Percentiles rank a stretch among this genome's conserved stretches.
Evolutionary conservation across 192 early-diverging fungal species (phyloP).

Genomic region (Diversispora epigaea): DNA sequence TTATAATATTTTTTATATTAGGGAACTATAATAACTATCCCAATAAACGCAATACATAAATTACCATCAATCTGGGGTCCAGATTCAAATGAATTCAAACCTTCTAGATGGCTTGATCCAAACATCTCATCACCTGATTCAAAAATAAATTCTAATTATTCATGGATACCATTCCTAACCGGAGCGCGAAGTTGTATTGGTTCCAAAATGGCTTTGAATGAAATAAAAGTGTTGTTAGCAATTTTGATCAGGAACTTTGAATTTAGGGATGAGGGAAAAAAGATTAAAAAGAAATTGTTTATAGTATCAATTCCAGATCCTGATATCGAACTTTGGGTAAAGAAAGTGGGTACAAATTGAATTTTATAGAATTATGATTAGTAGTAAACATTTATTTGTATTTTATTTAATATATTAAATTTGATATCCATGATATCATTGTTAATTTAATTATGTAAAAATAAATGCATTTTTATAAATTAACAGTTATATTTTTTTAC

Average conservation of each 20-base stretch:
- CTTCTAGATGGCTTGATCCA: constrained; percentile 54
- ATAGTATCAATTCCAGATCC: no score
- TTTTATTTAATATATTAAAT: no score
- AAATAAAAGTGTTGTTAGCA: constrained; percentile 53
- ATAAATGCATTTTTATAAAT: no score
- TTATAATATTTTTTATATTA: not conserved
- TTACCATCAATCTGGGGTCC: constrained; percentile 46
- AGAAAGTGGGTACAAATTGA: no score
- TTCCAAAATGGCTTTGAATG: constrained; percentile 52
- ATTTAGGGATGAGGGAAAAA: not conserved
- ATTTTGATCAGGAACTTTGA: constrained; percentile 13
- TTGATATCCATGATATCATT: no score
- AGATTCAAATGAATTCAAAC: constrained; percentile 52
- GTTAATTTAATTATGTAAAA: no score
- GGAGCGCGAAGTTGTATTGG: constrained; percentile 60
- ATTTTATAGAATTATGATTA: no score
- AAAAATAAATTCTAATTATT: constrained; percentile 24
- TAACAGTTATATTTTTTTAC: no score
- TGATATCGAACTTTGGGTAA: no score
- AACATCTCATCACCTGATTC: constrained; percentile 25
- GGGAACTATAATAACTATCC: constrained; percentile 40
- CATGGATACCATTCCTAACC: constrained; percentile 47
- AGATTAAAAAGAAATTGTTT: no score
- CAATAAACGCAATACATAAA: constrained; percentile 45
- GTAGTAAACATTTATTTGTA: no score